Evolutionary conservation across 2,329 filamentous ascomycete genomes (phyloP), one percentile per base, ranked within the genome.

Genomic region (Aspergillus tamarii): DNA sequence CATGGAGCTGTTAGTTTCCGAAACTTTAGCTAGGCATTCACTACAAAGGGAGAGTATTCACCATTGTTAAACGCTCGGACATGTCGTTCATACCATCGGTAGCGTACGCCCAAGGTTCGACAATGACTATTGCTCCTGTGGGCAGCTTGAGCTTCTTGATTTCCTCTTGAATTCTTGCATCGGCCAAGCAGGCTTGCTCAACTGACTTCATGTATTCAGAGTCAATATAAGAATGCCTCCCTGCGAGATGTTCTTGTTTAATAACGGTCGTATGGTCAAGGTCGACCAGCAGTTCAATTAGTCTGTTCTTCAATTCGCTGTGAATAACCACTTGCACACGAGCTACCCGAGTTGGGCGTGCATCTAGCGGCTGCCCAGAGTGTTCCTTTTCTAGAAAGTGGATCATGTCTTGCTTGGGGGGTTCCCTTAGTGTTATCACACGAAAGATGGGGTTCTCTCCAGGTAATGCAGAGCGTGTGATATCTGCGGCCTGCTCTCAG

Each of bases 101-200:
- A 3, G 66, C 84, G 71, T 87, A 87, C 1, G 84, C 80, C 85
- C 85, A 87, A 0, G 85, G 80, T 67, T 87, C 85, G 43, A 85
- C 79, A 4, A 82, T 76, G 1, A 85, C 82, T 0, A 73, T 76
- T 0, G 82, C 77, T 1, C 76, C 81, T 6, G 74, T 66, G 0
- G 85, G 84, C 0, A 87, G 71, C 0, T 82, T 67, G 4, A 86
- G 72, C 1, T 66, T 67, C 16, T 64, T 46, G 8, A 74, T 69
- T 19, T 82, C 81, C 0, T 72, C 74, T 66, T 84, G 79, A 0
- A 87, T 79, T 19, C 71, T 60, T 0, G 66, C 39, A 50, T 86
- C 77, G 0, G 73, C 77, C 21, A 84, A 69, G 62, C 84, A 87
- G 0, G 80, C 83, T 5, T 73, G 70, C 53, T 85, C 84, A 0